These are phyloP conservation scores for Globisporangium barbulae DNA, from an alignment of 352 stramenopile genomes.

Conservation along the genomic window DNA sequence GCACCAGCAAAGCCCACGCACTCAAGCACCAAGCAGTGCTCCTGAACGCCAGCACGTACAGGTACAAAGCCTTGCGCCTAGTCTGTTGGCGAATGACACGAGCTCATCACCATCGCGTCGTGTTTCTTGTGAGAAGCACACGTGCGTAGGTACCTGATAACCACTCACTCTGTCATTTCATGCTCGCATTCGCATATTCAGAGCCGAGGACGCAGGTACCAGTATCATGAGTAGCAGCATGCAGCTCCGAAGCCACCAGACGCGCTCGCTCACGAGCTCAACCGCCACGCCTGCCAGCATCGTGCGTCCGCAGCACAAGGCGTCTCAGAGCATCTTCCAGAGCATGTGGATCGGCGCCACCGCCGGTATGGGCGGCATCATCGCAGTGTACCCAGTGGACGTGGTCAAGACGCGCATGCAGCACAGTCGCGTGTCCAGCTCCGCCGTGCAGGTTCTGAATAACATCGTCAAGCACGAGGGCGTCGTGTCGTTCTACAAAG, in stretches of 20 bases:
- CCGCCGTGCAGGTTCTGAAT: constrained; percentile 51
- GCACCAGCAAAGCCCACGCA: constrained; percentile 1
- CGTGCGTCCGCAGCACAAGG: constrained; percentile 25
- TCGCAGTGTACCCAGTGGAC: constrained; percentile 78
- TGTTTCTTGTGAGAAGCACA: neutral
- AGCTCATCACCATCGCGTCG: constrained; percentile 1
- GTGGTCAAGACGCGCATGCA: constrained; percentile 88
- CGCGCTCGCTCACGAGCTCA: constrained; percentile 10
- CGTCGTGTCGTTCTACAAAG: constrained; percentile 75
- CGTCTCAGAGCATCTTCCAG: constrained; percentile 55
- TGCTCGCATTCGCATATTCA: neutral
- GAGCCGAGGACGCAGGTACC: neutral
- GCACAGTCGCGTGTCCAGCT: constrained; percentile 54
- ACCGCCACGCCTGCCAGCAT: constrained; percentile 4
- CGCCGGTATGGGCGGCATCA: constrained; percentile 76
- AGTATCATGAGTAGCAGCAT: neutral
- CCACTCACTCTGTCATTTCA: neutral
- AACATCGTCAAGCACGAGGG: constrained; percentile 61
- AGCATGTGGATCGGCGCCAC: constrained; percentile 81
- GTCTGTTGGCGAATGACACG: neutral
- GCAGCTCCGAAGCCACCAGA: constrained; percentile 11
- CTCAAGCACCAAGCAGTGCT: neutral
- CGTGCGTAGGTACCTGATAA: neutral
- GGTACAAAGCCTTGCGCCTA: neutral
- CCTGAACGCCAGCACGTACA: neutral